Evolutionary conservation across 2,329 filamentous ascomycete genomes (phyloP).

Genomic region (Claviceps monticola): DNA sequence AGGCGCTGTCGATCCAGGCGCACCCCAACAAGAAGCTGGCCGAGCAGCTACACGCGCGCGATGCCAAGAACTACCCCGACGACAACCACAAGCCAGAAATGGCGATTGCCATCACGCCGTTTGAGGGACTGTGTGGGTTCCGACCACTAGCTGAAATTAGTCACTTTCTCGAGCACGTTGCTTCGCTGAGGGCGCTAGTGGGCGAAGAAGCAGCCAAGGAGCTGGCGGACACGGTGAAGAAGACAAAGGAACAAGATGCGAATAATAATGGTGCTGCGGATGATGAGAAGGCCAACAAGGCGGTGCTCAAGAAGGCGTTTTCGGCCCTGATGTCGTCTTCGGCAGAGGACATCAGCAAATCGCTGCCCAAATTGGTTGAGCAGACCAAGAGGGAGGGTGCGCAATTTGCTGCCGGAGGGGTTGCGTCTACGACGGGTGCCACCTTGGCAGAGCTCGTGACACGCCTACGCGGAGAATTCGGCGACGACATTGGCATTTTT

Average conservation of each 20-base stretch:
- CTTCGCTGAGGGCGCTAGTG: conserved; percentile 49
- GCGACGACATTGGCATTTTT: conserved; percentile 81
- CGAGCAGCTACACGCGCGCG: conserved; percentile 70
- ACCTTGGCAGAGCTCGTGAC: conserved; percentile 64
- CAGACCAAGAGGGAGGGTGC: conserved; percentile 54
- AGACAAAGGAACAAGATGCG: conserved; percentile 10
- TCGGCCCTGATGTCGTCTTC: conserved; percentile 68
- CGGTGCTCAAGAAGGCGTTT: conserved; percentile 62
- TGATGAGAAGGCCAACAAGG: conserved; percentile 52
- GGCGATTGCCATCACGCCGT: conserved; percentile 93
- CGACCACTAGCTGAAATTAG: conserved; percentile 73
- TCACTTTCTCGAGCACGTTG: conserved; percentile 55
- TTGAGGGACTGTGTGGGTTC: conserved; percentile 94
- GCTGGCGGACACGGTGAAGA: conserved; percentile 36
- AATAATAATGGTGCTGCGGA: conserved; percentile 16
- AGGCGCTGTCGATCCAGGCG: conserved; percentile 92
- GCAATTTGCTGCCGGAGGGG: conserved; percentile 62
- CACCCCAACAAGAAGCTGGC: conserved; percentile 90
- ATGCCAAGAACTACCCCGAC: conserved; percentile 92
- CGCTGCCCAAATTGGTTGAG: conserved; percentile 54
- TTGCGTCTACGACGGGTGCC: conserved; percentile 50
- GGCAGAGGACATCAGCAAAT: conserved; percentile 37
- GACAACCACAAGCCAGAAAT: conserved; percentile 99
- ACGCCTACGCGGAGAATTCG: conserved; percentile 72
- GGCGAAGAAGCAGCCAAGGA: conserved; percentile 47